Evolutionary conservation across 345 rosid genomes (phyloP).

Genomic region (Eucalyptus pauciflora): DNA sequence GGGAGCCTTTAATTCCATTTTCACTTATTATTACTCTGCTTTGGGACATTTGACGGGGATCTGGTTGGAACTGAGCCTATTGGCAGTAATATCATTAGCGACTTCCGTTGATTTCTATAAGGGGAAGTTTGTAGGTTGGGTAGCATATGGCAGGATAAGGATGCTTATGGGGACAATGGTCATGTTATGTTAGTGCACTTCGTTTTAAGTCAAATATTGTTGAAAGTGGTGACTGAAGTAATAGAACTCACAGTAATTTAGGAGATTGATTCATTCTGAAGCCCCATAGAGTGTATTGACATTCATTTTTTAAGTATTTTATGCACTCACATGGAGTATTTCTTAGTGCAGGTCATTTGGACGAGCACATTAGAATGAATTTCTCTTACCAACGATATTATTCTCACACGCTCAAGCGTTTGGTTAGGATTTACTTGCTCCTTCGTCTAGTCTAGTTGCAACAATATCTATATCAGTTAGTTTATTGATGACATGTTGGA

Average conservation of each 20-base stretch:
- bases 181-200: background rate
- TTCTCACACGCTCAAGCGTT: conserved; percentile 56
- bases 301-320: background rate
- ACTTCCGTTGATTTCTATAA: background rate
- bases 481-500: background rate
- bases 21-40: background rate
- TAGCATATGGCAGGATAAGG: background rate
- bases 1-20: background rate
- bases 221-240: background rate
- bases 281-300: background rate
- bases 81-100: background rate
- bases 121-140: background rate
- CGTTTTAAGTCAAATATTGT: background rate
- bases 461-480: background rate
- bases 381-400: conserved; percentile 40
- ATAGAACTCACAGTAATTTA: background rate
- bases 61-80: background rate
- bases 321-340: background rate
- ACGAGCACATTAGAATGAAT: conserved; percentile 36
- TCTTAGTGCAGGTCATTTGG: conserved; percentile 61
- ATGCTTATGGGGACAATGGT: background rate
- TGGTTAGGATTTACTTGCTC: conserved; percentile 23
- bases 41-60: background rate
- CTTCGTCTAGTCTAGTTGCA: background rate
- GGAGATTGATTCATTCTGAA: background rate